A percentile compares a stretch with the other conserved stretches of the same genome.
These are phyloP conservation scores for Umbelopsis sp. DNA, from an alignment of 192 early-diverging fungal species.

Conservation along the genomic window DNA sequence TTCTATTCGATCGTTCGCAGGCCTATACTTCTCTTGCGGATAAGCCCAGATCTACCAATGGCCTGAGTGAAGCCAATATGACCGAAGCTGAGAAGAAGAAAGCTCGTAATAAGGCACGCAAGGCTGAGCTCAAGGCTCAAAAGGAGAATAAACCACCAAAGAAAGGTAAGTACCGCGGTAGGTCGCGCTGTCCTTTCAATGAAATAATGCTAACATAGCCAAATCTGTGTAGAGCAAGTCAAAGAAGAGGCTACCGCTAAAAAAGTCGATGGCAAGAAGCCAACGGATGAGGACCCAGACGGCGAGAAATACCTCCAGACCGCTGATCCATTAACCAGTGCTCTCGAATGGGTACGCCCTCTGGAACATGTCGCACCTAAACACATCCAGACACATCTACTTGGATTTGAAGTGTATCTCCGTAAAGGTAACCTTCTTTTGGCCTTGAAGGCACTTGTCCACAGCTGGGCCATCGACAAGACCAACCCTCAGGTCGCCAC, in stretches of 20 bases:
- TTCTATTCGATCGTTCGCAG: not conserved
- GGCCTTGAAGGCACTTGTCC: constrained; percentile 61
- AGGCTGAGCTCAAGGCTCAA: constrained; percentile 68
- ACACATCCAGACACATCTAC: constrained; percentile 60
- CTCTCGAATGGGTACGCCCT: constrained; percentile 75
- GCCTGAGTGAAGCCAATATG: constrained; percentile 59
- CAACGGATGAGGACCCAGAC: constrained; percentile 67
- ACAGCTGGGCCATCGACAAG: constrained; percentile 47
- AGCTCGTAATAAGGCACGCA: constrained; percentile 72
- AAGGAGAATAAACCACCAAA: constrained; percentile 44
- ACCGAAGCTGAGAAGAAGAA: constrained; percentile 78
- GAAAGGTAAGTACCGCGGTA: constrained; percentile 35
- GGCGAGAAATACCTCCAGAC: constrained; percentile 66
- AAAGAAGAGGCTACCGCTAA: constrained; percentile 51
- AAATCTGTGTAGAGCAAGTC: constrained; percentile 20
- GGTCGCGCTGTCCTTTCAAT: not conserved
- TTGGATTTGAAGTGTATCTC: constrained; percentile 69
- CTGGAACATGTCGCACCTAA: constrained; percentile 60
- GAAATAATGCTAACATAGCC: not conserved
- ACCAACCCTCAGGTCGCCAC: constrained; percentile 43
- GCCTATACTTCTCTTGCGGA: constrained; percentile 56
- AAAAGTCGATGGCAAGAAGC: constrained; percentile 41
- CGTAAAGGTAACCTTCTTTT: constrained; percentile 69
- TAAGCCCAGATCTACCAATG: constrained; percentile 52
- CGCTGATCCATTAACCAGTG: constrained; percentile 70